Evolutionary conservation across 306 rosid species (phyloP).

Genomic region (Delonix regia): DNA sequence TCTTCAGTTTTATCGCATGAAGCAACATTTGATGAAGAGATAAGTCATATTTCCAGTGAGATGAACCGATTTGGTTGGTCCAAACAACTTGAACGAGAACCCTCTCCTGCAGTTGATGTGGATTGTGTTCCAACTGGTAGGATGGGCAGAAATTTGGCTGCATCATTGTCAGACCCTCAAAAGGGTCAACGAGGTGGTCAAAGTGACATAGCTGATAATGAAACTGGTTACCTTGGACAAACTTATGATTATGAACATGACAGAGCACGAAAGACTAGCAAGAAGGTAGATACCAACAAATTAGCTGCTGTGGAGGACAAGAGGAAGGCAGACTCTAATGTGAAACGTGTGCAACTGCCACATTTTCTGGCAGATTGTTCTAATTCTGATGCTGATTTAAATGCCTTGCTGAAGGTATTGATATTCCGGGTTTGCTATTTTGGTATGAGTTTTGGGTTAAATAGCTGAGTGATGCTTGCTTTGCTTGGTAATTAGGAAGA

Average conservation of each 20-base stretch:
- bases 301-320: slow-evolving; percentile 45
- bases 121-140: slow-evolving; percentile 67
- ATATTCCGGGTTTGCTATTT: slow-evolving; percentile 6
- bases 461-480: slow-evolving; percentile 34
- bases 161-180: slow-evolving; percentile 54
- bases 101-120: slow-evolving; percentile 53
- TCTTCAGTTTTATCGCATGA: slow-evolving; percentile 50
- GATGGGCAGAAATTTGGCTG: slow-evolving; percentile 53
- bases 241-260: slow-evolving; percentile 43
- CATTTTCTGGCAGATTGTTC: slow-evolving; percentile 42
- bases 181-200: slow-evolving; percentile 56
- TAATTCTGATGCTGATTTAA: slow-evolving; percentile 64
- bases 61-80: slow-evolving; percentile 74
- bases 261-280: slow-evolving; percentile 45
- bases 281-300: slow-evolving; percentile 48
- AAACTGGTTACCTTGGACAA: slow-evolving; percentile 50
- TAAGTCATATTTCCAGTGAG: slow-evolving; percentile 50
- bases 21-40: slow-evolving; percentile 53
- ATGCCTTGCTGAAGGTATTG: slow-evolving; percentile 68
- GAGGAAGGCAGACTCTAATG: slow-evolving; percentile 47
- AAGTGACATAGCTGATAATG: slow-evolving; percentile 50
- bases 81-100: slow-evolving; percentile 64
- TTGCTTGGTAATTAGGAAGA: slow-evolving; percentile 62
- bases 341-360: slow-evolving; percentile 47
- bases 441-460: slow-evolving; percentile 2